Evolutionary conservation across 2,329 filamentous ascomycete genomes (phyloP).

Genomic region (Coniella lustricola): DNA sequence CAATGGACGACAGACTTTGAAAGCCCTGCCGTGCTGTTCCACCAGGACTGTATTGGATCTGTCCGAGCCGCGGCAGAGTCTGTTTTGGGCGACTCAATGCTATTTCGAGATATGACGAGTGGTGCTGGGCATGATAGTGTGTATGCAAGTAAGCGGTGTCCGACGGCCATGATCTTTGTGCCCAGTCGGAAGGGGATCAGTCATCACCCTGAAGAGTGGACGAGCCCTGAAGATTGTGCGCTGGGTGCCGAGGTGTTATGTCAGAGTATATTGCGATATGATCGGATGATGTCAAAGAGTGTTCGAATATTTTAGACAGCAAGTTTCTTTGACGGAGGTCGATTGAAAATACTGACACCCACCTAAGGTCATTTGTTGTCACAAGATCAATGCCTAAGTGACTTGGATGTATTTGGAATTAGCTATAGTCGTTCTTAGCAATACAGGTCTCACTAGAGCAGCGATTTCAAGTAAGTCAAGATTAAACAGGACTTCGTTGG

Average conservation of each 20-base stretch:
- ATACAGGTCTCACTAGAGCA: too few relatives aligned
- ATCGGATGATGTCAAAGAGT: slow-evolving; percentile 16
- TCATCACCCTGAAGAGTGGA: slow-evolving; percentile 58
- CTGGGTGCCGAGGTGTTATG: slow-evolving; percentile 45
- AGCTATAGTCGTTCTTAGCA: too few relatives aligned
- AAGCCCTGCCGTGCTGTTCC: slow-evolving; percentile 56
- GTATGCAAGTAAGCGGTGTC: slow-evolving; percentile 50
- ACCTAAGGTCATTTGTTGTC: too few relatives aligned
- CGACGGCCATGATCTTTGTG: slow-evolving; percentile 62
- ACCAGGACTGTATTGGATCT: slow-evolving; percentile 58
- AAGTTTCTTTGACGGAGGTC: too few relatives aligned
- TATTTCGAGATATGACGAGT: slow-evolving; percentile 31
- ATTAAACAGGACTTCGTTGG: too few relatives aligned
- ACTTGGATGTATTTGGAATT: too few relatives aligned
- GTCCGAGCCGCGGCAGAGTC: slow-evolving; percentile 53
- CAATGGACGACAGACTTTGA: slow-evolving; percentile 56
- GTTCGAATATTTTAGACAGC: too few relatives aligned
- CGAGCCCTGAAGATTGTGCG: slow-evolving; percentile 51
- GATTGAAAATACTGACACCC: too few relatives aligned
- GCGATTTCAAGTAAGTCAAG: too few relatives aligned
- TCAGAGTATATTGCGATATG: slow-evolving; percentile 34
- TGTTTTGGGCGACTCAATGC: slow-evolving; percentile 44
- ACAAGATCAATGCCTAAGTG: too few relatives aligned
- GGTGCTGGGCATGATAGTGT: slow-evolving; percentile 45
- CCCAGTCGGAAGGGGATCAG: slow-evolving; percentile 56